A percentile compares a stretch with the other conserved stretches of the same genome.
Conservation (phyloP, 129 eudicot species). For the Flaveria bidentis region DNA sequence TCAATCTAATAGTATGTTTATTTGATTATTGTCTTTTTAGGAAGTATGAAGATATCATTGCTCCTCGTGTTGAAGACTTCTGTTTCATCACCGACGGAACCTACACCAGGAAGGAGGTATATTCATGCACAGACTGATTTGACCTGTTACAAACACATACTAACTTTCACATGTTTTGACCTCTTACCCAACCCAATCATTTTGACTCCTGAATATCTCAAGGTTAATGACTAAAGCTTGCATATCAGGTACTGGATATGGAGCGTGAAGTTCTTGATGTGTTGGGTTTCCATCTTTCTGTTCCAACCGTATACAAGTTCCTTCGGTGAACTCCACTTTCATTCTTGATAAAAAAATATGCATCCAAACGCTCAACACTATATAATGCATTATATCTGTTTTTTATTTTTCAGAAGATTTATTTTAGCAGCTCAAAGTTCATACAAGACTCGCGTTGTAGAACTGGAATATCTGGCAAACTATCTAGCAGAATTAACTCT, state of each 20-base stretch:
- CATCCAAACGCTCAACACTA: conserved; percentile 1
- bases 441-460: conserved; percentile 68
- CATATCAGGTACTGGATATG: conserved; percentile 74
- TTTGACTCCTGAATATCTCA: background rate
- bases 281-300: conserved; percentile 66
- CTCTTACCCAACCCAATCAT: background rate
- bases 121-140: conserved; percentile 15
- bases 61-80: conserved; percentile 91
- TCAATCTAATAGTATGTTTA: conserved; percentile 15
- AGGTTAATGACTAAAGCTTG: conserved; percentile 19
- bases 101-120: conserved; percentile 85
- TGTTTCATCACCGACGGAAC: conserved; percentile 95
- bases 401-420: conserved; percentile 62
- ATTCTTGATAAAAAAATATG: background rate
- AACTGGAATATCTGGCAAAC: conserved; percentile 77
- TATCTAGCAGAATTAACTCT: conserved; percentile 89
- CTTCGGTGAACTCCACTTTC: conserved; percentile 52
- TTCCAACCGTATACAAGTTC: conserved; percentile 73
- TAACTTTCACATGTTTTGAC: background rate
- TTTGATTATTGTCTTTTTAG: conserved; percentile 45
- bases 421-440: conserved; percentile 85
- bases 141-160: background rate
- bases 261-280: conserved; percentile 68
- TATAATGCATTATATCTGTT: conserved; percentile 9
- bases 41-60: conserved; percentile 89